phyloP scores from a whole-genome alignment of 2,329 filamentous ascomycete genomes.

The Simplicillium sp. region DNA sequence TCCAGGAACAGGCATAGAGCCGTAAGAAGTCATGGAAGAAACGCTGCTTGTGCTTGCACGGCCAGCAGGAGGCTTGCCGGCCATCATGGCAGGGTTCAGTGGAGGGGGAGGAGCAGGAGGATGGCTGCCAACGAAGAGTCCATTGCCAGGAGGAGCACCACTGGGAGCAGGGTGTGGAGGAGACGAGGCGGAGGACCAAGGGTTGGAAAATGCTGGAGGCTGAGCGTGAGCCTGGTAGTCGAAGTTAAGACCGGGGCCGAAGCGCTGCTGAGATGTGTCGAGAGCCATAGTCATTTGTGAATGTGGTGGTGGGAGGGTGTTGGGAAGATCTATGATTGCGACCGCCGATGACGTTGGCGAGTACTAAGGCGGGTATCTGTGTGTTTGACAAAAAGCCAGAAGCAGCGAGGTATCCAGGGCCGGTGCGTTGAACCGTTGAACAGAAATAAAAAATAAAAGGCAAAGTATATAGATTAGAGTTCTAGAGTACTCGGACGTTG shows the following conservation, averaged over 20 bases:
- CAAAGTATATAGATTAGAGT: no score
- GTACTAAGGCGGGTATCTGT: conserved; percentile 4
- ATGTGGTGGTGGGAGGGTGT: conserved; percentile 6
- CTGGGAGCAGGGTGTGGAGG: conserved; percentile 32
- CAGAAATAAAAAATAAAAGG: no score
- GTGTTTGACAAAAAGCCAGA: conserved; percentile 24
- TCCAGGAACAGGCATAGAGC: conserved; percentile 61
- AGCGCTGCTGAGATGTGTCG: conserved; percentile 77
- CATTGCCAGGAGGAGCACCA: conserved; percentile 33
- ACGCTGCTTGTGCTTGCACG: conserved; percentile 49
- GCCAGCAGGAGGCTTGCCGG: conserved; percentile 34
- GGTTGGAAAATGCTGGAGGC: conserved; percentile 78
- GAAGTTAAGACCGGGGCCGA: conserved; percentile 66
- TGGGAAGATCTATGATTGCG: neutral
- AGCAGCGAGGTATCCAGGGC: no score
- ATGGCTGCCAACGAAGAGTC: conserved; percentile 54
- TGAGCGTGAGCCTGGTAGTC: conserved; percentile 51
- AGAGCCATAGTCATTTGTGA: conserved; percentile 87
- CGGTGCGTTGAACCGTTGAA: no score
- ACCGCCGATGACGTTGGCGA: no score
- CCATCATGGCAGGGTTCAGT: conserved; percentile 47
- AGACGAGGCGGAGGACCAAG: conserved; percentile 60
- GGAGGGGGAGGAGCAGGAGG: conserved; percentile 19
- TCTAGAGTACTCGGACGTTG: no score
- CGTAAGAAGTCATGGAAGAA: conserved; percentile 59